Conservation (phyloP, 169 alveolate genomes). For the Condylostoma magnum region DNA sequence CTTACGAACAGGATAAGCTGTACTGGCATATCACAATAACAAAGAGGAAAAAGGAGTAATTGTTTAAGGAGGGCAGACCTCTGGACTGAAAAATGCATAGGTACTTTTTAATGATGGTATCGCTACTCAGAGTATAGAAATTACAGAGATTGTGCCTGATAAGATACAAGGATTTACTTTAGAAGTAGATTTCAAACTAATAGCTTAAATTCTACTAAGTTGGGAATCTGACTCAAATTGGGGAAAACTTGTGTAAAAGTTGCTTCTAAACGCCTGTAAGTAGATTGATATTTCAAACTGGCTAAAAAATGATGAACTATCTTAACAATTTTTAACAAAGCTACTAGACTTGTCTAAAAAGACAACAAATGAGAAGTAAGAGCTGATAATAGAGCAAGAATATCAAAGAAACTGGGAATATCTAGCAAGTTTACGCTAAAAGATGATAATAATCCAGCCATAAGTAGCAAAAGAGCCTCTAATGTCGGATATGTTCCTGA, state of each 20-base stretch:
- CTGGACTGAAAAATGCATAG: not conserved
- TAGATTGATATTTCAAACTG: too few relatives aligned
- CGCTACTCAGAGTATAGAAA: not conserved
- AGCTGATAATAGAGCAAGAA: slow-evolving; percentile 33
- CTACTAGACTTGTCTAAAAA: slow-evolving; percentile 19
- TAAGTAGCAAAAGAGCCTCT: not conserved
- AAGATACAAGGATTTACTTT: too few relatives aligned
- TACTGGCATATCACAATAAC: slow-evolving; percentile 16
- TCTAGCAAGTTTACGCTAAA: slow-evolving; percentile 32
- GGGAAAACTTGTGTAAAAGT: too few relatives aligned
- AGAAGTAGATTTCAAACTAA: too few relatives aligned
- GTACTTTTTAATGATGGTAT: slow-evolving; percentile 1
- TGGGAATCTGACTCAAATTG: too few relatives aligned
- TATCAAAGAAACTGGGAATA: slow-evolving; percentile 54
- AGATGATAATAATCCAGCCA: not conserved
- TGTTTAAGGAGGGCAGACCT: slow-evolving; percentile 5
- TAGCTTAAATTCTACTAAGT: too few relatives aligned
- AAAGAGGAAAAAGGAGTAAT: not conserved
- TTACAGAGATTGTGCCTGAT: too few relatives aligned
- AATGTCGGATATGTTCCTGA: not conserved
- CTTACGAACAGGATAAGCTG: not conserved
- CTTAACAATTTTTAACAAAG: slow-evolving; percentile 10
- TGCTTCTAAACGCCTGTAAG: too few relatives aligned
- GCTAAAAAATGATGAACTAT: too few relatives aligned
- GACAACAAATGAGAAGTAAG: slow-evolving; percentile 34